These are phyloP conservation scores for Glarea lozoyensis DNA, from an alignment of 495 filamentous ascomycete genomes.

Conservation along the genomic window DNA sequence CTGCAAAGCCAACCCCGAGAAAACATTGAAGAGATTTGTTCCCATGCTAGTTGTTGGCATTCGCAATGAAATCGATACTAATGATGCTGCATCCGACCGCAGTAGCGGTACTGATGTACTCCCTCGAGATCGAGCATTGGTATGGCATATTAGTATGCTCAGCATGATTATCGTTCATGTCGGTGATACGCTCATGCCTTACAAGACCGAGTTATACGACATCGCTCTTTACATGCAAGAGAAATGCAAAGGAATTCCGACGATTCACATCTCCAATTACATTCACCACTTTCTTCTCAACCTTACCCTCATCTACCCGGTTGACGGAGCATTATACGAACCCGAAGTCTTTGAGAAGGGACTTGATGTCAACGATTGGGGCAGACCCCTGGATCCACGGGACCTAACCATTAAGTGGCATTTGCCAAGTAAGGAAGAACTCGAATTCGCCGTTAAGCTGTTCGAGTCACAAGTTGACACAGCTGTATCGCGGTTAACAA, in stretches of 20 bases:
- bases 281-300: slow-evolving; percentile 99
- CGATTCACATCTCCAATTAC: slow-evolving; percentile 93
- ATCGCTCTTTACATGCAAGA: slow-evolving; percentile 94
- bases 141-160: slow-evolving; percentile 95
- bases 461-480: slow-evolving; percentile 69
- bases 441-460: slow-evolving; percentile 80
- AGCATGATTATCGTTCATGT: slow-evolving; percentile 99
- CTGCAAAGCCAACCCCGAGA: slow-evolving; percentile 89
- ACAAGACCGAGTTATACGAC: slow-evolving; percentile 79
- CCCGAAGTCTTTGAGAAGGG: slow-evolving; percentile 44
- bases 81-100: slow-evolving; percentile 89
- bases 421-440: slow-evolving; percentile 65
- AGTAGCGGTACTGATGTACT: slow-evolving; percentile 90
- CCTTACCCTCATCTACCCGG: slow-evolving; percentile 83
- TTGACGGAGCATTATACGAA: slow-evolving; percentile 81
- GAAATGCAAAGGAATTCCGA: slow-evolving; percentile 85
- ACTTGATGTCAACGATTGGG: slow-evolving; percentile 66
- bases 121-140: slow-evolving; percentile 82
- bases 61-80: slow-evolving; percentile 92
- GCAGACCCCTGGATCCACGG: slow-evolving; percentile 55
- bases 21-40: slow-evolving; percentile 80
- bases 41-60: slow-evolving; percentile 87
- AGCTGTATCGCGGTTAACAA: slow-evolving; percentile 47
- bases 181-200: slow-evolving; percentile 76
- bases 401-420: slow-evolving; percentile 88